Evolutionary conservation across 108 stramenopile species (phyloP), one percentile per base, ranked within the genome.

Genomic region (Poteriospumella lacustris): DNA sequence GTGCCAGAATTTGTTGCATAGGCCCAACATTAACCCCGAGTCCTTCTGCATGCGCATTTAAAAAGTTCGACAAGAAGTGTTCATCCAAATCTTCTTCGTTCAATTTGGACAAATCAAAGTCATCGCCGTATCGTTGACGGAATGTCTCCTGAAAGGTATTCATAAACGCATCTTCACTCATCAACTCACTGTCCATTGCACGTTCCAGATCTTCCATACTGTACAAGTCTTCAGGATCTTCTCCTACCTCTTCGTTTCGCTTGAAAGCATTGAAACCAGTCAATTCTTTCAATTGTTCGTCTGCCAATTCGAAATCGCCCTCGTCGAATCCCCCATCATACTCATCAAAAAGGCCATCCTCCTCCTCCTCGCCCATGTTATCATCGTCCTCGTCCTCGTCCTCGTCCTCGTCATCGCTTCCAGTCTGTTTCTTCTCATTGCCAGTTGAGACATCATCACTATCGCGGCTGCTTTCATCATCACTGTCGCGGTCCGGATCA

Each of bases 261-360:
- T n/a, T n/a, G n/a, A n/a, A n/a, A n/a, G n/a, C n/a, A n/a, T n/a
- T n/a, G n/a, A n/a, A n/a, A n/a, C n/a, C n/a, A n/a, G n/a, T n/a
- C n/a, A n/a, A n/a, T n/a, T n/a, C n/a, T n/a, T n/a, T n/a, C n/a
- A n/a, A n/a, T n/a, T n/a, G n/a, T n/a, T n/a, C n/a, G n/a, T n/a
- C n/a, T n/a, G n/a, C n/a, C n/a, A n/a, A n/a, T n/a, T n/a, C n/a
- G n/a, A n/a, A n/a, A n/a, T n/a, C n/a, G n/a, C n/a, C n/a, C n/a
- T n/a, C n/a, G n/a, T n/a, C n/a, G n/a, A n/a, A n/a, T n/a, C n/a
- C n/a, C n/a, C n/a, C n/a, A n/a, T n/a, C n/a, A n/a, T n/a, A n/a
- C n/a, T n/a, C n/a, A n/a, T n/a, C n/a, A n/a, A 56, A 56, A 19
- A 56, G 24, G 28, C 31, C 60, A 64, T 64, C 60, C 60, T 64